Percentiles rank a stretch among this genome's conserved stretches.
phyloP scores from a whole-genome alignment of 441 rosid species.

The Erodium trifolium region DNA sequence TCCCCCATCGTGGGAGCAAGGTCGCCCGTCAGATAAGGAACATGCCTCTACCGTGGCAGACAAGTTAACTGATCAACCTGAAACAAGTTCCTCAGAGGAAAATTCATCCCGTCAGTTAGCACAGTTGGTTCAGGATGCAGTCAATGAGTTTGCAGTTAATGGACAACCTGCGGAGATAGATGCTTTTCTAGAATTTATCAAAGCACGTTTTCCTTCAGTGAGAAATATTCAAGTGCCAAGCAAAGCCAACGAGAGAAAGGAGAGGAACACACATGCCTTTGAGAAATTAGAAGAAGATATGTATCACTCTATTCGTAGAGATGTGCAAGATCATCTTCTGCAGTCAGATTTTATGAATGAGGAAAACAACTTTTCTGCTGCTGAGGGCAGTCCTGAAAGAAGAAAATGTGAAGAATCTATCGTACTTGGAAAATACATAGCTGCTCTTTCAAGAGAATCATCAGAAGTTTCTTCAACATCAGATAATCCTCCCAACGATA shows the following conservation, averaged over 20 bases:
- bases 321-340: slow-evolving; percentile 25
- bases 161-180: slow-evolving; percentile 40
- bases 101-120: slow-evolving; percentile 34
- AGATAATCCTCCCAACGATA: slow-evolving; percentile 29
- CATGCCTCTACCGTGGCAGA: slow-evolving; percentile 23
- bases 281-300: slow-evolving; percentile 63
- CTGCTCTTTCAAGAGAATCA: slow-evolving; percentile 38
- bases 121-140: slow-evolving; percentile 41
- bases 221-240: slow-evolving; percentile 35
- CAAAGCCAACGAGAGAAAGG: slow-evolving; percentile 37
- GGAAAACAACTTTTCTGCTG: slow-evolving; percentile 25
- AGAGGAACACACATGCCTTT: slow-evolving; percentile 26
- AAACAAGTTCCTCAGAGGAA: slow-evolving; percentile 29
- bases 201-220: slow-evolving; percentile 43
- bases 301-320: slow-evolving; percentile 36
- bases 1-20: slow-evolving; percentile 63
- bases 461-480: slow-evolving; percentile 37
- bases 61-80: slow-evolving; percentile 29
- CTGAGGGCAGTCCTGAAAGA: slow-evolving; percentile 29
- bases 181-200: slow-evolving; percentile 47
- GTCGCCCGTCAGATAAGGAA: slow-evolving; percentile 32
- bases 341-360: slow-evolving; percentile 23
- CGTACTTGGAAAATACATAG: slow-evolving; percentile 42
- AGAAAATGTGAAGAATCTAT: slow-evolving; percentile 36
- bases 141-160: slow-evolving; percentile 37